A percentile compares a stretch with the other conserved stretches of the same genome.
phyloP scores from a whole-genome alignment of 345 rosid genomes.

The Capsella bursapastoris region DNA sequence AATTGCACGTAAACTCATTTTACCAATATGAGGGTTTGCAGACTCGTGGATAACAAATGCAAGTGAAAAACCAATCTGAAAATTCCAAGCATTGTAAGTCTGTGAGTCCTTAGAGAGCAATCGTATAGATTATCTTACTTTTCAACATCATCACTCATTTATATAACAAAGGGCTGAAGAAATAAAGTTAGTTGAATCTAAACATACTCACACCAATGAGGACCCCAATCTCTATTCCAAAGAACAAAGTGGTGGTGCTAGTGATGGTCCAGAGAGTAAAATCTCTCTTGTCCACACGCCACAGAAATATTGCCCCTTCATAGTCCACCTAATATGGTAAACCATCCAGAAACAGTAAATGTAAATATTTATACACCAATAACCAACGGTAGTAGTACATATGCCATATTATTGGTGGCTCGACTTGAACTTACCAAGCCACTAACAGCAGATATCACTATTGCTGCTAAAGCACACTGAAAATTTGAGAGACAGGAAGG shows the following conservation, averaged over 20 bases:
- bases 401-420: conserved; percentile 2
- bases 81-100: conserved; percentile 40
- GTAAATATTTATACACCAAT: conserved; percentile 17
- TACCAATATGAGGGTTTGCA: conserved; percentile 97
- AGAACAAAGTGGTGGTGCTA: conserved; percentile 73
- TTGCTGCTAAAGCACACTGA: conserved; percentile 98
- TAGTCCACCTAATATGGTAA: conserved; percentile 75
- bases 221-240: conserved; percentile 96
- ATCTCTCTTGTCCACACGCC: conserved; percentile 95
- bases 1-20: conserved; percentile 35
- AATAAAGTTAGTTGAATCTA: conserved; percentile 6
- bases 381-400: conserved; percentile 1
- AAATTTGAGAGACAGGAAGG: conserved; percentile 22
- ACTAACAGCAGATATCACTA: conserved; percentile 89
- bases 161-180: conserved; percentile 12
- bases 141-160: conserved; percentile 1
- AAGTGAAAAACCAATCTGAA: conserved; percentile 86
- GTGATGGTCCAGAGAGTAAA: conserved; percentile 96
- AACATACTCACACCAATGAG: conserved; percentile 84
- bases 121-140: conserved; percentile 6
- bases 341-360: conserved; percentile 32
- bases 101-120: conserved; percentile 15
- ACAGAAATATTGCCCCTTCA: conserved; percentile 88
- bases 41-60: conserved; percentile 98
- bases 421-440: conserved; percentile 70